Evolutionary conservation across 2,329 filamentous ascomycete genomes (phyloP).

Genomic region (Fusarium neocosmosporiellum): DNA sequence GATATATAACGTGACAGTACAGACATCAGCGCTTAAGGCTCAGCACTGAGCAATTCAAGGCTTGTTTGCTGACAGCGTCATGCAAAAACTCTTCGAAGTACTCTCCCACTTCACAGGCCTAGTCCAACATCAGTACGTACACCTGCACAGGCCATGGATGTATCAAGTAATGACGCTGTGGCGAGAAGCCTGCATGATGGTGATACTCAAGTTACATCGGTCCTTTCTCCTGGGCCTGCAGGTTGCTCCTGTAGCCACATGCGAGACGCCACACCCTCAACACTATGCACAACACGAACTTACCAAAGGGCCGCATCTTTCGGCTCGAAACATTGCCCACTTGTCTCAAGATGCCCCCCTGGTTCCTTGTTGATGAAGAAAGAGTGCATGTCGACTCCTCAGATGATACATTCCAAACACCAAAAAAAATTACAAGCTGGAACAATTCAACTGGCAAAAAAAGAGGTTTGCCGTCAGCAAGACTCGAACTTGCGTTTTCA

Average conservation of each 20-base stretch:
- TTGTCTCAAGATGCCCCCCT: too few species aligned
- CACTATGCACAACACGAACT: background rate
- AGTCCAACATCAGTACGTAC: background rate
- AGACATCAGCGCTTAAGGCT: too few species aligned
- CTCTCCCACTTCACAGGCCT: background rate
- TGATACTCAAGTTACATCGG: background rate
- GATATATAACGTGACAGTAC: too few species aligned
- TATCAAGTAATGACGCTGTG: background rate
- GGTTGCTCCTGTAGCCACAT: background rate
- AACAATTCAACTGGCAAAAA: background rate
- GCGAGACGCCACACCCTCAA: background rate
- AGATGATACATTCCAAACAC: background rate
- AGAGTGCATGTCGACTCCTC: accelerated
- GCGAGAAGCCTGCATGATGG: background rate
- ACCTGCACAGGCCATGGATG: accelerated
- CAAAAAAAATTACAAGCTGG: background rate
- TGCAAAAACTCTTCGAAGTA: background rate
- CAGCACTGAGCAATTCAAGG: background rate
- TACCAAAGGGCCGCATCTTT: too few species aligned
- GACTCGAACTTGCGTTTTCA: conserved; percentile 6
- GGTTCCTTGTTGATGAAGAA: background rate
- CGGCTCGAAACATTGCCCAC: too few species aligned
- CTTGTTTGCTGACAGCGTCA: background rate
- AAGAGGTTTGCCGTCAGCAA: background rate
- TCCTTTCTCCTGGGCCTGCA: background rate